phyloP scores from a whole-genome alignment of 2,329 filamentous ascomycete species.

The Aspergillus cejpii region DNA sequence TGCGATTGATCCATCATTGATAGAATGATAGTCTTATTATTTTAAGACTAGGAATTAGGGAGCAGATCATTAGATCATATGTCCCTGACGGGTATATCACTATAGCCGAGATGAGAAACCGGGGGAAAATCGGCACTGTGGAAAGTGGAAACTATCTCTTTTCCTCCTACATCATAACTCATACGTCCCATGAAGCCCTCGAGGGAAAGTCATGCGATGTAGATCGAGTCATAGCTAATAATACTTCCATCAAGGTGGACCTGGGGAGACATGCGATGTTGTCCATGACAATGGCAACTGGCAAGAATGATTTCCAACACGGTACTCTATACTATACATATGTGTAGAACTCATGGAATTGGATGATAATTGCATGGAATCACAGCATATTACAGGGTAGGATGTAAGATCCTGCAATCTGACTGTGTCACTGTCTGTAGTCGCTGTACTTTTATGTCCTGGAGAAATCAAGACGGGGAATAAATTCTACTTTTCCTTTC shows the following conservation, averaged over 20 bases:
- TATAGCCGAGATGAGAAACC: not conserved
- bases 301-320: not conserved
- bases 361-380: not conserved
- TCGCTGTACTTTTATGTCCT: not conserved
- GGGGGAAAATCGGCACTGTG: not conserved
- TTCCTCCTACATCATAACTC: not conserved
- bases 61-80: not conserved
- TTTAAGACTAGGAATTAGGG: not conserved
- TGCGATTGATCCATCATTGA: too few relatives aligned
- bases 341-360: not conserved
- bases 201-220: conserved; percentile 27
- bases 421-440: not conserved
- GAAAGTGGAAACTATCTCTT: too few relatives aligned
- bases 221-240: conserved; percentile 24
- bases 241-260: too few relatives aligned
- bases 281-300: not conserved
- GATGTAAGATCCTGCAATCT: not conserved
- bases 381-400: not conserved
- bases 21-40: too few relatives aligned
- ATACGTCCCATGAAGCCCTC: not conserved
- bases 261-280: not conserved
- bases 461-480: not conserved
- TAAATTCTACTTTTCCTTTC: too few relatives aligned
- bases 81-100: too few relatives aligned
- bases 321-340: too few relatives aligned